A percentile compares a stretch with the other conserved stretches of the same genome.
phyloP scores from a whole-genome alignment of 164 flowering plant species.

The Berberis vulgaris region DNA sequence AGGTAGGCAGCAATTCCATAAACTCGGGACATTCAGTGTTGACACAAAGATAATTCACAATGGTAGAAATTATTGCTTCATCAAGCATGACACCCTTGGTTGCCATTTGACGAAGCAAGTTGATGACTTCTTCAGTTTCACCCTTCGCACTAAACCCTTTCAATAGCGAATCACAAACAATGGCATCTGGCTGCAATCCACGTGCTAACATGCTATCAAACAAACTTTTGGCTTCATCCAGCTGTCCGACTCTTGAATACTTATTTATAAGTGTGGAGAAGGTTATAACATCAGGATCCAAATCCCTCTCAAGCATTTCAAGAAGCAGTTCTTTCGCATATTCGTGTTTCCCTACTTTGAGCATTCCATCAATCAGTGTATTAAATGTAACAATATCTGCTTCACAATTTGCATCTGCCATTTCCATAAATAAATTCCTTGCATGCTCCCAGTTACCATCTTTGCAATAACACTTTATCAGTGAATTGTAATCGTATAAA shows the following conservation, averaged over 20 bases:
- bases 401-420: constrained; percentile 31
- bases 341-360: constrained; percentile 42
- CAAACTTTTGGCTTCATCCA: constrained; percentile 53
- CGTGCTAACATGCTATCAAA: constrained; percentile 47
- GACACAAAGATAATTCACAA: constrained; percentile 40
- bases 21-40: constrained; percentile 25
- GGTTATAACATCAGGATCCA: constrained; percentile 43
- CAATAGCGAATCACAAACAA: constrained; percentile 49
- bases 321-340: constrained; percentile 31
- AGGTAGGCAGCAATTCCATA: constrained; percentile 36
- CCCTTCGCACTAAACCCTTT: constrained; percentile 39
- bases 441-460: constrained; percentile 48
- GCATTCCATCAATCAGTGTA: constrained; percentile 40
- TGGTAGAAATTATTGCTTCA: constrained; percentile 31
- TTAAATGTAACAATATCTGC: constrained; percentile 51
- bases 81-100: constrained; percentile 40
- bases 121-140: constrained; percentile 36
- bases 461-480: constrained; percentile 47
- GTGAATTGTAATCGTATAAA: constrained; percentile 38
- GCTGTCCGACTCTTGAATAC: constrained; percentile 37
- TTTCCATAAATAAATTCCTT: constrained; percentile 35
- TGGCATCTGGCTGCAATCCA: constrained; percentile 37
- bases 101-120: constrained; percentile 56
- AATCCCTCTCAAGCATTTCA: constrained; percentile 46
- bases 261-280: constrained; percentile 44